Conservation (phyloP, 75 land plant species). For the Isoetes taiwanensis region DNA sequence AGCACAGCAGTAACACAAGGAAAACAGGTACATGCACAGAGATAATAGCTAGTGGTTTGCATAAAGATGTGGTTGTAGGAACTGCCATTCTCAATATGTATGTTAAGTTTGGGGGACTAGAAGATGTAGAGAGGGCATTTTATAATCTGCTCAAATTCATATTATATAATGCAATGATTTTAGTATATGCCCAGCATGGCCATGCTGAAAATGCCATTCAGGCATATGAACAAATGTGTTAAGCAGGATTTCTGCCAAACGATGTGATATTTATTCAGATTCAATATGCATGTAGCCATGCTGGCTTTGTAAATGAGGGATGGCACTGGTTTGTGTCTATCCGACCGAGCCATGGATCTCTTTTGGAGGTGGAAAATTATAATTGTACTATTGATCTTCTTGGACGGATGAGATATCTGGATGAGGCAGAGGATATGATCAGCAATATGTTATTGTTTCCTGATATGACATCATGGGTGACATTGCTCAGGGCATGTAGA, state of each 20-base stretch:
- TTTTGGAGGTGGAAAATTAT: slow-evolving; percentile 23
- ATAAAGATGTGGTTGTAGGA: too few species aligned
- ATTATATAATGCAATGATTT: too few species aligned
- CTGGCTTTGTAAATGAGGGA: slow-evolving; percentile 28
- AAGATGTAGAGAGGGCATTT: too few species aligned
- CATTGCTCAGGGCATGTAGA: slow-evolving; percentile 14
- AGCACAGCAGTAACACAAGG: too few species aligned
- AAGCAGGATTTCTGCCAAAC: slow-evolving; percentile 22
- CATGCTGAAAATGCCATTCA: too few species aligned
- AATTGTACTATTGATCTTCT: slow-evolving; percentile 15
- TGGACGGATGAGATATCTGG: slow-evolving; percentile 6
- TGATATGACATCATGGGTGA: background rate
- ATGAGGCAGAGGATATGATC: slow-evolving; percentile 10
- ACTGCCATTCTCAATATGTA: too few species aligned
- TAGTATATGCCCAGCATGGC: too few species aligned
- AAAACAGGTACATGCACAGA: too few species aligned
- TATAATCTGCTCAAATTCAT: too few species aligned
- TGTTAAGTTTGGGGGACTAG: too few species aligned
- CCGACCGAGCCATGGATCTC: slow-evolving; percentile 13
- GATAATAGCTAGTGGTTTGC: too few species aligned
- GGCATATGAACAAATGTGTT: too few species aligned
- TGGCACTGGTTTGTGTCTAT: slow-evolving; percentile 21
- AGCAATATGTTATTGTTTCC: slow-evolving; percentile 19
- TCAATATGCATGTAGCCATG: slow-evolving; percentile 34
- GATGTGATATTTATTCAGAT: slow-evolving; percentile 20